A percentile compares a stretch with the other conserved stretches of the same genome.
Conservation (phyloP, 1,139 yeast species). For the Diutina mesorugosa region DNA sequence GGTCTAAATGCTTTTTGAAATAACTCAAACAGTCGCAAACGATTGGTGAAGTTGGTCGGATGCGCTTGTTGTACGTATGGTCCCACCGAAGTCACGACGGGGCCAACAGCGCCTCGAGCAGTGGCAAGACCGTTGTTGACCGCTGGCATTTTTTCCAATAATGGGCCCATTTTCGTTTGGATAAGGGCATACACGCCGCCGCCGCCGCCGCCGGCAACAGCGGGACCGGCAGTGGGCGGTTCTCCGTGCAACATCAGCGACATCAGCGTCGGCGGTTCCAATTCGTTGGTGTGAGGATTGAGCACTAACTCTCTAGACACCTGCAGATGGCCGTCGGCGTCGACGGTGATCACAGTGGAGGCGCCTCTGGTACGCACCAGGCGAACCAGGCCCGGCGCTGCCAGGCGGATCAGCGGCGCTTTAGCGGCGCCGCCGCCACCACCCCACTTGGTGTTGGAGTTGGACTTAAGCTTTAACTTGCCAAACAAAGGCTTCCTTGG, state of each 20-base stretch:
- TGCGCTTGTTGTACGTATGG: not conserved
- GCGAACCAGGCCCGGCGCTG: not conserved
- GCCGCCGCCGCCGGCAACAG: not conserved
- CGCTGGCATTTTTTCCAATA: not conserved
- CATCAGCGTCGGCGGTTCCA: not conserved
- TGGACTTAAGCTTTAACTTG: not conserved
- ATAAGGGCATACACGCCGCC: not conserved
- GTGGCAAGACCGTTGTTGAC: not conserved
- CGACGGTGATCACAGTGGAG: not conserved
- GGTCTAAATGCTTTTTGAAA: not conserved
- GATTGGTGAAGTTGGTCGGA: not conserved
- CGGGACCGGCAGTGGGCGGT: not conserved
- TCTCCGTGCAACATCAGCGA: not conserved
- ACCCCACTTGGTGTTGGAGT: not conserved
- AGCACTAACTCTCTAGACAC: not conserved
- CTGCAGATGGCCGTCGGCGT: not conserved
- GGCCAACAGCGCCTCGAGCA: not conserved
- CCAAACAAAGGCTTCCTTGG: not conserved
- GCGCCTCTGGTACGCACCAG: conserved; percentile 1
- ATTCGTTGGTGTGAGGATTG: not conserved
- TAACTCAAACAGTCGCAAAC: not conserved
- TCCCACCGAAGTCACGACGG: not conserved
- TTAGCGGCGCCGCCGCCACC: not conserved
- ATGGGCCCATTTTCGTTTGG: not conserved
- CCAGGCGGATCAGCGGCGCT: conserved; percentile 1